These are phyloP conservation scores for Macrocystidia cucumis DNA, from an alignment of 1,284 basidiomycete species.

Conservation along the genomic window DNA sequence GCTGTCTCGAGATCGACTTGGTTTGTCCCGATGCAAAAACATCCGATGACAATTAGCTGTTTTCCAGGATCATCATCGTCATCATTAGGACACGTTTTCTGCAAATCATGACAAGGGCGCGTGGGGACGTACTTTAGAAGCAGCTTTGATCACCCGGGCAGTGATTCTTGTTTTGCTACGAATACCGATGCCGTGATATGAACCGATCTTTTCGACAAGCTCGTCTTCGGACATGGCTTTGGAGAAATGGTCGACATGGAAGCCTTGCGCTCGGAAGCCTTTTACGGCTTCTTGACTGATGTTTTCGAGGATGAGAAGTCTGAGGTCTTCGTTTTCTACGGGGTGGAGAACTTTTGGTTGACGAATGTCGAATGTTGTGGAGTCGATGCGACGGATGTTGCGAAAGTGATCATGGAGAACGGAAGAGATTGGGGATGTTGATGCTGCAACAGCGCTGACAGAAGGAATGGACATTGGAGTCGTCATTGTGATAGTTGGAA, in stretches of 20 bases:
- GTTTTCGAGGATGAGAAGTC: constrained; percentile 88
- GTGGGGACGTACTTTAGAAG: constrained; percentile 53
- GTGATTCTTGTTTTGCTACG: constrained; percentile 98
- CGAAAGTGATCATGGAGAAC: constrained; percentile 21
- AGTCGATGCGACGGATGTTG: constrained; percentile 43
- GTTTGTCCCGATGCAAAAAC: constrained; percentile 99
- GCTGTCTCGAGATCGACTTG: constrained; percentile 91
- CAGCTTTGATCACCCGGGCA: constrained; percentile 80
- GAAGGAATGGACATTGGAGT: constrained; percentile 35
- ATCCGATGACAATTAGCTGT: constrained; percentile 95
- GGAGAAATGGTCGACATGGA: constrained; percentile 87
- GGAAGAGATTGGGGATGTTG: constrained; percentile 14
- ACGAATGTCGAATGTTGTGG: too few relatives aligned
- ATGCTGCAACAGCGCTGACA: constrained; percentile 31
- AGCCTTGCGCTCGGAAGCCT: constrained; percentile 80
- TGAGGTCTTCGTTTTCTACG: constrained; percentile 67
- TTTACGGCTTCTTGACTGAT: constrained; percentile 89
- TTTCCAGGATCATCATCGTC: constrained; percentile 21
- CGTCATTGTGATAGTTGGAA: constrained; percentile 21
- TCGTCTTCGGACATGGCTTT: constrained; percentile 91
- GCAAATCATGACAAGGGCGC: background rate
- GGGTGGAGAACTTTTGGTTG: constrained; percentile 69
- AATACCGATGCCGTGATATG: constrained; percentile 95
- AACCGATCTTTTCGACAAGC: constrained; percentile 79
- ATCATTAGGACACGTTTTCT: too few relatives aligned